Base-by-base conservation (phyloP, 108 stramenopile genomes). In the Cyclostephanos tholiformis region DNA sequence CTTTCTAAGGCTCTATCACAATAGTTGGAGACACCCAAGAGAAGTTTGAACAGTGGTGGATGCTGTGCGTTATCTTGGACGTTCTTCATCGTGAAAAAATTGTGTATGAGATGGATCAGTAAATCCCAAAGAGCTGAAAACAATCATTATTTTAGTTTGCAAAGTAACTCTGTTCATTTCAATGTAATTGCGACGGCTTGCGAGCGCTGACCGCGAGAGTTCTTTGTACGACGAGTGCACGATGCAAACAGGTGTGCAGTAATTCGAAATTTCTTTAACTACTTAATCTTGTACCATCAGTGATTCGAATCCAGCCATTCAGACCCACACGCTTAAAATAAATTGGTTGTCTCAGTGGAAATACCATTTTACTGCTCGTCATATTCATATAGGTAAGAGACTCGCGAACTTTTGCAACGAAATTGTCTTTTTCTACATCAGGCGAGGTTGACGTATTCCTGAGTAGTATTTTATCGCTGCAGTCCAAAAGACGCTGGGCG, bases 361-460 rank as follows among this genome's bases (percentile, higher is more conserved):
- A 83, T 26, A 83, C 57, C 32, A 70, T 52, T 29, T 23, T 50
- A 59, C 60, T 69, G 19, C 41, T 63, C 1, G 17, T 76, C 20
- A 14, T n/a, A 59, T 66, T 74, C 63, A 84, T 80, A 51, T 46
- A 81, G 23, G 9, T 38, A 20, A 80, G 64, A 9, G 79, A 48
- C 30, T 68, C 53, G 32, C 93, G 83, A 29, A 92, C 74, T 27
- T 61, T 56, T n/a, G 59, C 52, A 46, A 84, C 89, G 77, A 91
- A 95, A 65, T 86, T 86, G 5, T 63, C 65, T 64, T 89, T 87
- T 75, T 95, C 93, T 17, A 86, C 88, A 22, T 87, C 63, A 9
- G 93, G 93, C 13, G 88, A 89, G 12, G 93, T 92, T 8, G 88
- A 89, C 0, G 89, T 91, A 48, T 78, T 70, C 49, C 79, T 67